Conservation (phyloP, 805 yeast species). For the Diddensiella santjacobensis region DNA sequence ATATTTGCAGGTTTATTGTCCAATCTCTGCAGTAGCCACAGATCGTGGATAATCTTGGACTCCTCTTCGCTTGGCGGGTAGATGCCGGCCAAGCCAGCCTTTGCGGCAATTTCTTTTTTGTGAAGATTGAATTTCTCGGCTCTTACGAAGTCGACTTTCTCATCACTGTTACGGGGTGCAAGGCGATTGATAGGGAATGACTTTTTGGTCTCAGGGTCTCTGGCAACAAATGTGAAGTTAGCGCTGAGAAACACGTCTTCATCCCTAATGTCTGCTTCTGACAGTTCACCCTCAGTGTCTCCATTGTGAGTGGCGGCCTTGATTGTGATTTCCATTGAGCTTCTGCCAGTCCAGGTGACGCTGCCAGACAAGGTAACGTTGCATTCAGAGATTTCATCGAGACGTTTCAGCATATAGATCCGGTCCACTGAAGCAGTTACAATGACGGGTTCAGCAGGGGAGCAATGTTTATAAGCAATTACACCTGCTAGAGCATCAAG, state of each 20-base stretch:
- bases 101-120: constrained; percentile 72
- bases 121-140: constrained; percentile 89
- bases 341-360: constrained; percentile 91
- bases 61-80: constrained; percentile 78
- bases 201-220: constrained; percentile 88
- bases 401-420: constrained; percentile 77
- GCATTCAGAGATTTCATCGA: constrained; percentile 70
- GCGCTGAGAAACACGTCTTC: constrained; percentile 80
- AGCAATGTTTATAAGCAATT: constrained; percentile 86
- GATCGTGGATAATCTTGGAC: constrained; percentile 65
- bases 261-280: constrained; percentile 54
- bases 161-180: constrained; percentile 68
- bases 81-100: constrained; percentile 53
- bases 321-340: constrained; percentile 93
- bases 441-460: constrained; percentile 94
- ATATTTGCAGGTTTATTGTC: constrained; percentile 46
- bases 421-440: constrained; percentile 95
- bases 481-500: constrained; percentile 91
- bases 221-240: constrained; percentile 90
- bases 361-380: constrained; percentile 85
- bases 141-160: constrained; percentile 78
- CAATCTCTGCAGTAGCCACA: constrained; percentile 51
- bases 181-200: constrained; percentile 82
- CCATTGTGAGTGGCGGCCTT: constrained; percentile 75
- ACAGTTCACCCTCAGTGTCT: constrained; percentile 41